A percentile compares a stretch with the other conserved stretches of the same genome.
Evolutionary conservation across 108 stramenopile species (phyloP).

Genomic region (Licmophora abbreviata): DNA sequence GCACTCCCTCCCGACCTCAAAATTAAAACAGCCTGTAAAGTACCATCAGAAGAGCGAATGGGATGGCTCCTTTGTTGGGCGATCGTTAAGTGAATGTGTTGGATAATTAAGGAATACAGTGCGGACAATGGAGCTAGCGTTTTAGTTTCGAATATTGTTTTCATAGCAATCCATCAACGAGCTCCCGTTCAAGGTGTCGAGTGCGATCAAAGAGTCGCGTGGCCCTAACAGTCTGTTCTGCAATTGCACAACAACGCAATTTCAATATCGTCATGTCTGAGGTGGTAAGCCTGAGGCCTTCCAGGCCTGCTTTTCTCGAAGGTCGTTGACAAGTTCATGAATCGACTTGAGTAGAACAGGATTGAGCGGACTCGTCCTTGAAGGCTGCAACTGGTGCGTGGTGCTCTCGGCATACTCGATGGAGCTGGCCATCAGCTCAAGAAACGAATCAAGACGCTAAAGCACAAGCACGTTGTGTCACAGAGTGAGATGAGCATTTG

Average conservation of each 20-base stretch:
- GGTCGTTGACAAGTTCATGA: constrained; percentile 34
- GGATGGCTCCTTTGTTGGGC: no score
- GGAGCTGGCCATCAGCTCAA: constrained; percentile 55
- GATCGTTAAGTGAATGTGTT: no score
- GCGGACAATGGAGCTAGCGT: background rate
- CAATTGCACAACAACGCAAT: background rate
- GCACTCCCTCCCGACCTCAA: background rate
- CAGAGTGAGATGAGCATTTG: constrained; percentile 2
- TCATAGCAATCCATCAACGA: no score
- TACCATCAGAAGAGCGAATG: no score
- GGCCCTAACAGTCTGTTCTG: background rate
- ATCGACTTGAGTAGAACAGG: constrained; percentile 49
- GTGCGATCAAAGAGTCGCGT: background rate
- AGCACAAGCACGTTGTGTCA: no score
- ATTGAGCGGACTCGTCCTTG: constrained; percentile 36
- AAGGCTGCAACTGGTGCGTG: constrained; percentile 51
- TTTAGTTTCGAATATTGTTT: no score
- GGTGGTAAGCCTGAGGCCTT: background rate
- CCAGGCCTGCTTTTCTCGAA: constrained; percentile 21
- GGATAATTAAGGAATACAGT: no score
- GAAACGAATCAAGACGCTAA: constrained; percentile 66
- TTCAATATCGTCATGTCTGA: background rate
- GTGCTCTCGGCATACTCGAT: constrained; percentile 78
- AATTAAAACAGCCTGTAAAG: no score
- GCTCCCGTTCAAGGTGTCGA: no score